Percentiles rank a stretch among this genome's conserved stretches.
Conservation (phyloP, 2,329 filamentous ascomycete species). For the Colletotrichum sp. region DNA sequence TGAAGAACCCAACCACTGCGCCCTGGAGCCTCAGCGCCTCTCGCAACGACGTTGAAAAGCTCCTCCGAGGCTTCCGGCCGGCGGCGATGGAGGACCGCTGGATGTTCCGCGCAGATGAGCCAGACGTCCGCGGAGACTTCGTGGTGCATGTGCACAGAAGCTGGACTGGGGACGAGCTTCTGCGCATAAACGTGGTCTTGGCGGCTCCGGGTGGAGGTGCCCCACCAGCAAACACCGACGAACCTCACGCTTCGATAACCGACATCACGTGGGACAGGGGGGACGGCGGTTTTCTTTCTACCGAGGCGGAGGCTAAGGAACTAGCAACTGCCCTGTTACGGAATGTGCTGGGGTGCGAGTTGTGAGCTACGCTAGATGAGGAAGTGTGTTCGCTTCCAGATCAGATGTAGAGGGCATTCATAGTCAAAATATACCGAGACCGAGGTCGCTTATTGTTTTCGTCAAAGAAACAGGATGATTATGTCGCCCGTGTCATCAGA, state of each 20-base stretch:
- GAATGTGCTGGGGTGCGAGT: neutral
- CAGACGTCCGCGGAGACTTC: neutral
- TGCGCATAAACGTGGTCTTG: neutral
- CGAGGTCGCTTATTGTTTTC: rapidly evolving
- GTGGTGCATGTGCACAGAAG: neutral
- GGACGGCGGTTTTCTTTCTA: neutral
- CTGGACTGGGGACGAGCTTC: neutral
- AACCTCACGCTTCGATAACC: neutral
- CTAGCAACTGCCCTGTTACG: neutral
- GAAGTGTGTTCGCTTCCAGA: neutral
- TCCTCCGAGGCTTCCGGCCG: neutral
- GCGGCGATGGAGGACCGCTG: neutral
- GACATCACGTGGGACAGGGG: neutral
- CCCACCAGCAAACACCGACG: neutral
- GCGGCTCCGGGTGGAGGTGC: neutral
- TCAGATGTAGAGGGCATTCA: neutral
- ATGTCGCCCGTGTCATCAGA: neutral
- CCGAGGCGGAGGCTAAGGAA: neutral
- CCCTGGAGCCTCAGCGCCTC: neutral
- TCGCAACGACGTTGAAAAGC: neutral
- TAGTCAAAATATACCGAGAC: neutral
- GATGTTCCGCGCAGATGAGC: neutral
- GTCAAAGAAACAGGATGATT: rapidly evolving
- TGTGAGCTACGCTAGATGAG: neutral
- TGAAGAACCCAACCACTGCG: neutral